phyloP scores from a whole-genome alignment of 2,329 filamentous ascomycete genomes.

The Alternaria arbusti region DNA sequence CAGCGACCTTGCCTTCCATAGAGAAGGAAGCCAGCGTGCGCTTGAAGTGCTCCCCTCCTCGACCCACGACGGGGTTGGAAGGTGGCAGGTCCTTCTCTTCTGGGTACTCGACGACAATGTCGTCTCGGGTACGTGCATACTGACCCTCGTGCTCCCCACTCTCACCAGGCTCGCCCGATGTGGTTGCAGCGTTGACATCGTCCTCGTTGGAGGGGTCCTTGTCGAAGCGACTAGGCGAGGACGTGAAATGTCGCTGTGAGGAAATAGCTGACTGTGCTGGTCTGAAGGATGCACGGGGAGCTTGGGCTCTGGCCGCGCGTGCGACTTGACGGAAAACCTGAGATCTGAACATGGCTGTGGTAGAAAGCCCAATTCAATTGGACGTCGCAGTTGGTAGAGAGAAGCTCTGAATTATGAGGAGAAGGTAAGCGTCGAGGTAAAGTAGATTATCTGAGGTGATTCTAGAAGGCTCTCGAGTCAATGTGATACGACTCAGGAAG shows the following conservation, averaged over 20 bases:
- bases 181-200: slow-evolving; percentile 43
- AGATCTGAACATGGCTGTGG: slow-evolving; percentile 42
- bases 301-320: slow-evolving; percentile 34
- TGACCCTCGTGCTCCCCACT: slow-evolving; percentile 65
- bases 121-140: slow-evolving; percentile 80
- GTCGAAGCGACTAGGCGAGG: slow-evolving; percentile 36
- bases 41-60: slow-evolving; percentile 82
- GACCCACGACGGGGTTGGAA: slow-evolving; percentile 73
- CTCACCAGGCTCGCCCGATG: slow-evolving; percentile 47
- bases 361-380: slow-evolving; percentile 4
- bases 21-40: slow-evolving; percentile 86
- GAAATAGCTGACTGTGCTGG: slow-evolving; percentile 23
- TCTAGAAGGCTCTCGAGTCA: slow-evolving; percentile 4
- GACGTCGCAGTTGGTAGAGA: neutral
- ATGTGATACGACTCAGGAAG: neutral
- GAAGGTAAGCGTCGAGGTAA: neutral
- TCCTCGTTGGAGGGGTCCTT: slow-evolving; percentile 28
- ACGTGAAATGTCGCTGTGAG: slow-evolving; percentile 37
- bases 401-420: slow-evolving; percentile 5
- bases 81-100: slow-evolving; percentile 74
- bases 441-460: neutral
- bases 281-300: slow-evolving; percentile 33
- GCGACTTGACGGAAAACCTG: slow-evolving; percentile 40
- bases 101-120: slow-evolving; percentile 79
- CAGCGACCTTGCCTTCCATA: slow-evolving; percentile 79